These are phyloP conservation scores for Colletotrichum paranaense DNA, from an alignment of 2,329 filamentous ascomycete genomes.

Conservation along the genomic window DNA sequence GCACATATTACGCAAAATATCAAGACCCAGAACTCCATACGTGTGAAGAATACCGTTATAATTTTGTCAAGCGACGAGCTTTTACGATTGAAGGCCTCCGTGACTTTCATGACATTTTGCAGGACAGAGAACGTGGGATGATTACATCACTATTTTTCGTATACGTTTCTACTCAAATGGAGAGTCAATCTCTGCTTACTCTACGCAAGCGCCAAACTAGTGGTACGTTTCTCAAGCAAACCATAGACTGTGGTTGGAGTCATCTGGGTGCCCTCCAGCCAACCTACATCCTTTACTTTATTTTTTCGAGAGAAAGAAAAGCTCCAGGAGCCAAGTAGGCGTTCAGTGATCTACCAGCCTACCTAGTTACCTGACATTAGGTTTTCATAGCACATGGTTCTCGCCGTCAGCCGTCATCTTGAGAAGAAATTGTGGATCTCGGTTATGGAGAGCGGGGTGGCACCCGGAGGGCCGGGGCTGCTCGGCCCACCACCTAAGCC, in stretches of 20 bases:
- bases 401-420: not conserved
- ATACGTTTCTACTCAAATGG: too few relatives aligned
- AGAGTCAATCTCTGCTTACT: too few relatives aligned
- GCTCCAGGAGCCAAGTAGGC: not conserved
- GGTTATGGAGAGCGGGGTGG: not conserved
- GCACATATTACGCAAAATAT: not conserved
- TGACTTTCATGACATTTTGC: not conserved
- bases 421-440: not conserved
- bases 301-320: not conserved
- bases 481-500: not conserved
- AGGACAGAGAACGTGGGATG: not conserved
- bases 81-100: not conserved
- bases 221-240: not conserved
- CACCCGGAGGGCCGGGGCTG: not conserved
- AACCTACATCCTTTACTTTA: not conserved
- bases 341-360: not conserved
- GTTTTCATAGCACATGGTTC: not conserved
- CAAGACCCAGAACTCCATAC: not conserved
- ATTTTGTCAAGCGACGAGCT: not conserved
- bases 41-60: too few relatives aligned
- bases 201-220: too few relatives aligned
- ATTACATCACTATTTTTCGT: too few relatives aligned
- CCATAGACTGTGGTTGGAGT: not conserved
- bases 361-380: not conserved
- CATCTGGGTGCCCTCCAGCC: not conserved